Conservation (phyloP, 257 asterid genomes). For the Phtheirospermum japonicum region DNA sequence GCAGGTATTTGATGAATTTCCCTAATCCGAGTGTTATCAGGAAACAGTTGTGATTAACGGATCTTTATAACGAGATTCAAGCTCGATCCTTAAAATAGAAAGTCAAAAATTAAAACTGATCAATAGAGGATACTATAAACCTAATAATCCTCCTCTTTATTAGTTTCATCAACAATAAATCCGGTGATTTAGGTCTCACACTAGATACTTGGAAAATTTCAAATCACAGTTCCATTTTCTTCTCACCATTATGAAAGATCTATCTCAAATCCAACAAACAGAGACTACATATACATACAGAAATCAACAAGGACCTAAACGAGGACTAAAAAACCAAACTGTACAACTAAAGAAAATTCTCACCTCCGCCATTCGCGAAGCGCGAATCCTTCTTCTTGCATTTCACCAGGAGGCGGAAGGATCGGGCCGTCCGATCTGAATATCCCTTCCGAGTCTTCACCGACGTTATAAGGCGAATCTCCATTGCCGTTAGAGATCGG, state of each 20-base stretch:
- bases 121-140: background rate
- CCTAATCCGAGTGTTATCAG: too few species aligned
- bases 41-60: background rate
- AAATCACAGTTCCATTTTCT: conserved; percentile 12
- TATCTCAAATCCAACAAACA: conserved; percentile 16
- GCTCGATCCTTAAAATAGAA: conserved; percentile 19
- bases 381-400: conserved; percentile 82
- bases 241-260: background rate
- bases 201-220: conserved; percentile 6
- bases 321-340: background rate
- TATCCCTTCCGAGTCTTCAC: conserved; percentile 60
- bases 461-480: conserved; percentile 41
- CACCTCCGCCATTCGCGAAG: conserved; percentile 94
- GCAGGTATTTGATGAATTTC: too few species aligned
- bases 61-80: conserved; percentile 22
- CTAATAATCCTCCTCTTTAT: conserved; percentile 12
- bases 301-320: background rate
- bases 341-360: conserved; percentile 27
- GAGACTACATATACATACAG: background rate
- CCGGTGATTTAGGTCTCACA: conserved; percentile 21
- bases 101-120: background rate
- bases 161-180: conserved; percentile 16
- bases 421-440: conserved; percentile 82
- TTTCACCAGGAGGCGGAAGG: conserved; percentile 78
- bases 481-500: conserved; percentile 76